Conservation (phyloP, 179 eudicot genomes). For the Gypsophila paniculata region DNA sequence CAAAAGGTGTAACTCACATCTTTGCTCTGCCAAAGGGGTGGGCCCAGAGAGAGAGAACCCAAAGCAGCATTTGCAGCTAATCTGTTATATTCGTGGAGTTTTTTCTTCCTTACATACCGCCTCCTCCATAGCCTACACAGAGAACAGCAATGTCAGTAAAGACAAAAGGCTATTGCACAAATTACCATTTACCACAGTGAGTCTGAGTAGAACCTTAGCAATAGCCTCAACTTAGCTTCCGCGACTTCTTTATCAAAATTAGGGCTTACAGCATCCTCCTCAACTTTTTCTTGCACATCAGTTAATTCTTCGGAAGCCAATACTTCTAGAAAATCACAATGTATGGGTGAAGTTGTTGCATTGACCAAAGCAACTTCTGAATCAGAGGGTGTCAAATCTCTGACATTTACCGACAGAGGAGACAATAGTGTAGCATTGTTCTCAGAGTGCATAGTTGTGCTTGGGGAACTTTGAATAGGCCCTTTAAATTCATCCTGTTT, state of each 20-base stretch:
- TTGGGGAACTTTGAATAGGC: constrained; percentile 35
- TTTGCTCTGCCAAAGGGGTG: constrained; percentile 51
- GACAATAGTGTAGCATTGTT: constrained; percentile 28
- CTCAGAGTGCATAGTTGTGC: constrained; percentile 27
- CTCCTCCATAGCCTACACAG: constrained; percentile 80
- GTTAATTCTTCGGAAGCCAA: constrained; percentile 29
- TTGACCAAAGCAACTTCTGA: constrained; percentile 29
- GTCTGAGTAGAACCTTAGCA: constrained; percentile 53
- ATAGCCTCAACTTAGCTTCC: constrained; percentile 69
- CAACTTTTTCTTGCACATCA: constrained; percentile 30
- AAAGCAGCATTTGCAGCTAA: constrained; percentile 77
- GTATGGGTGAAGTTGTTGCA: constrained; percentile 25
- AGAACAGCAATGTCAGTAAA: constrained; percentile 22
- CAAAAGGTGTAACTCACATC: constrained; percentile 40
- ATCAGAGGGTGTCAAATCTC: constrained; percentile 28
- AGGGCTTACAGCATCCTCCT: constrained; percentile 35
- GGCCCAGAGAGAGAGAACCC: constrained; percentile 74
- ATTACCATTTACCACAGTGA: constrained; percentile 17
- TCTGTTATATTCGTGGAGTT: constrained; percentile 61
- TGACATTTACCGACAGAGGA: constrained; percentile 27
- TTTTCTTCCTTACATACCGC: constrained; percentile 48
- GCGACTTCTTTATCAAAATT: constrained; percentile 68
- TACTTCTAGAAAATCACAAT: constrained; percentile 35
- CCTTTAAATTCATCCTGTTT: constrained; percentile 31
- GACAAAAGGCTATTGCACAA: constrained; percentile 16